These are phyloP conservation scores for Yamadazyma atlantica DNA, from an alignment of 1,139 yeast genomes.

Conservation along the genomic window DNA sequence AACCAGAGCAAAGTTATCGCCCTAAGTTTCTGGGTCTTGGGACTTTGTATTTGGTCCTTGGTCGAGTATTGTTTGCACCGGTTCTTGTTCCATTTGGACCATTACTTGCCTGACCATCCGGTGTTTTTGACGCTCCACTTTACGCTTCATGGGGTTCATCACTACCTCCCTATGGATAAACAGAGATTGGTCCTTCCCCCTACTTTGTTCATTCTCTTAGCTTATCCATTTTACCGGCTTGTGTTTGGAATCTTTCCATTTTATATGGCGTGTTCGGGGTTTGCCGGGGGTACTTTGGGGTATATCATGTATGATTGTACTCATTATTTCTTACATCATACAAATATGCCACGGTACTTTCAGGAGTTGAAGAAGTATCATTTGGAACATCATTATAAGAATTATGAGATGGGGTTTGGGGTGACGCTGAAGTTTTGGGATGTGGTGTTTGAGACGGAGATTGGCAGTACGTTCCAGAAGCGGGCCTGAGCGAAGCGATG, in stretches of 20 bases:
- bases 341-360: conserved; percentile 69
- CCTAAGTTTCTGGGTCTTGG: conserved; percentile 51
- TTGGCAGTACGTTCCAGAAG: conserved; percentile 36
- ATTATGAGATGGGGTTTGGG: conserved; percentile 94
- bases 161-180: conserved; percentile 95
- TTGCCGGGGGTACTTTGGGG: conserved; percentile 95
- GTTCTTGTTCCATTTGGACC: conserved; percentile 88
- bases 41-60: conserved; percentile 88
- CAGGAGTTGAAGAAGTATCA: conserved; percentile 85
- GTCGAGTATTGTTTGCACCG: conserved; percentile 88
- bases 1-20: conserved; percentile 37
- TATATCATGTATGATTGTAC: conserved; percentile 88
- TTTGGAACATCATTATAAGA: conserved; percentile 95
- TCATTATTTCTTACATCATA: conserved; percentile 84
- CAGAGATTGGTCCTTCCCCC: conserved; percentile 96
- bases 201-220: conserved; percentile 57
- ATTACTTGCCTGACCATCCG: conserved; percentile 78
- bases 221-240: conserved; percentile 43
- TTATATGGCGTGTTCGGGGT: conserved; percentile 54
- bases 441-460: conserved; percentile 75
- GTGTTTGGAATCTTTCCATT: conserved; percentile 42
- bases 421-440: conserved; percentile 96
- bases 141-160: conserved; percentile 93
- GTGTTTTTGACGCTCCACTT: conserved; percentile 79
- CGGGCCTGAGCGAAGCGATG: no score